A percentile compares a stretch with the other conserved stretches of the same genome.
phyloP scores from a whole-genome alignment of 805 yeast genomes.

The Blastobotrys peoriensis region DNA sequence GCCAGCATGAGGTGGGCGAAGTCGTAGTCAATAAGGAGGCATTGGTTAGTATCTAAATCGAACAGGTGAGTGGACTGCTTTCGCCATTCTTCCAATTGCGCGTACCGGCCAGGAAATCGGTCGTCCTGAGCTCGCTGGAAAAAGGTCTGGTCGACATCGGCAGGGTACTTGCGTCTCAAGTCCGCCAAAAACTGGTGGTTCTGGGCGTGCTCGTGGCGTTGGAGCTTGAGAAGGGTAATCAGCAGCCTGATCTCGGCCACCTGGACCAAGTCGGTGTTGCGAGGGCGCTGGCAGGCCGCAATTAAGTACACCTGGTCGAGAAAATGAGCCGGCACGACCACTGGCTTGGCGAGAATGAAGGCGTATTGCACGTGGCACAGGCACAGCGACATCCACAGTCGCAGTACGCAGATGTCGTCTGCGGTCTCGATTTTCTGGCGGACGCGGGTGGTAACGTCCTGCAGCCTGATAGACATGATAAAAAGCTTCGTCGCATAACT shows the following conservation, averaged over 20 bases:
- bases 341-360: conserved; percentile 45
- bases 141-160: background rate
- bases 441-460: conserved; percentile 3
- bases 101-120: background rate
- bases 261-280: conserved; percentile 9
- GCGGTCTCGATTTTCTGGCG: background rate
- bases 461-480: conserved; percentile 34
- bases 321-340: conserved; percentile 35
- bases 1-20: conserved; percentile 12
- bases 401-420: conserved; percentile 45
- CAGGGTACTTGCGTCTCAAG: background rate
- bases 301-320: conserved; percentile 35
- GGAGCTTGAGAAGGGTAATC: conserved; percentile 2
- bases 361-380: conserved; percentile 48
- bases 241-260: conserved; percentile 11
- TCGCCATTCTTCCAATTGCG: background rate
- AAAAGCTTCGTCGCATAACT: conserved; percentile 47
- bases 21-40: conserved; percentile 4
- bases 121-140: background rate
- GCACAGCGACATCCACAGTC: conserved; percentile 49
- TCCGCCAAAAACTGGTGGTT: background rate
- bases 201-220: background rate
- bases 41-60: background rate
- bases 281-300: background rate
- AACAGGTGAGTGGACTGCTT: background rate